Percentiles rank a stretch among this genome's conserved stretches.
These are phyloP conservation scores for Ceratocystis harringtonii DNA, from an alignment of 2,329 filamentous ascomycete genomes.

Conservation along the genomic window DNA sequence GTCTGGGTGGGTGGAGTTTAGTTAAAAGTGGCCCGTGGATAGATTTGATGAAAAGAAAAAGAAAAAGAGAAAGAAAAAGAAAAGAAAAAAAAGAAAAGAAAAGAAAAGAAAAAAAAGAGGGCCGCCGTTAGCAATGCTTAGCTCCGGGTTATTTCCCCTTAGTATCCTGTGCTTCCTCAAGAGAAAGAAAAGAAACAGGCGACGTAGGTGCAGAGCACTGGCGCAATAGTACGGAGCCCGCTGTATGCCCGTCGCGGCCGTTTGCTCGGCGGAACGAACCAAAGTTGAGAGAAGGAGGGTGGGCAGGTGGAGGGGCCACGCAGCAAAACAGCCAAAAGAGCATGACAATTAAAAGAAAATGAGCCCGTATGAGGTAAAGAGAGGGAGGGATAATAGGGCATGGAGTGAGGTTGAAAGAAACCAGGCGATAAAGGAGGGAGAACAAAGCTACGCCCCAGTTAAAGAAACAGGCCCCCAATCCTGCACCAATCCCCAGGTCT, in stretches of 20 bases:
- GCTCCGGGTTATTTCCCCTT: not conserved
- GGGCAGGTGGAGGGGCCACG: not conserved
- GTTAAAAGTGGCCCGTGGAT: too few relatives aligned
- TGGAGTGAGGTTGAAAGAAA: not conserved
- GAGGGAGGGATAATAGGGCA: not conserved
- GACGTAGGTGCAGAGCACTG: not conserved
- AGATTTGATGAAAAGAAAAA: not conserved
- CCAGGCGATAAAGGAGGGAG: not conserved
- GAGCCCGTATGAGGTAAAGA: not conserved
- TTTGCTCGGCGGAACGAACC: not conserved
- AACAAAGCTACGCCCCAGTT: not conserved
- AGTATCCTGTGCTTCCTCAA: not conserved
- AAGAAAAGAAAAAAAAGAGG: not conserved
- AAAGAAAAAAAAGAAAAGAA: not conserved
- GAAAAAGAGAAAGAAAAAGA: not conserved
- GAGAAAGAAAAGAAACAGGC: not conserved
- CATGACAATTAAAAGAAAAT: not conserved
- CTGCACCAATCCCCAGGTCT: not conserved
- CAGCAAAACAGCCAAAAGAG: not conserved
- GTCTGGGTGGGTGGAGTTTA: not conserved
- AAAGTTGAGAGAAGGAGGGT: not conserved
- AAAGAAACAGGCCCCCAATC: not conserved
- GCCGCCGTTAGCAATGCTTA: not conserved
- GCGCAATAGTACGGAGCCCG: not conserved
- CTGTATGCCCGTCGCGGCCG: not conserved